A percentile compares a stretch with the other conserved stretches of the same genome.
phyloP scores from a whole-genome alignment of 345 rosid species.

The Ceriops tagal region DNA sequence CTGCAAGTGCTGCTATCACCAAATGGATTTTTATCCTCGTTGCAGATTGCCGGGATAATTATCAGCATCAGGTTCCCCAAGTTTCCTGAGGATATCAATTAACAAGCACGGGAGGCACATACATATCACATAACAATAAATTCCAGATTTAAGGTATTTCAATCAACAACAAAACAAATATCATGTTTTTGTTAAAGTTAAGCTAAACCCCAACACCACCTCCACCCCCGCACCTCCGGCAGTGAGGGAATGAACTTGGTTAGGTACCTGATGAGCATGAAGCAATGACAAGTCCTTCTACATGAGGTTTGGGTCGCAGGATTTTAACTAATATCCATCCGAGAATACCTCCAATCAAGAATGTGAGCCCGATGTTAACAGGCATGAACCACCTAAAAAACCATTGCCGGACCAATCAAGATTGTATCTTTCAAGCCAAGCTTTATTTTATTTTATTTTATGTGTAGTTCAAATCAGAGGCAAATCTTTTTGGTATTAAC shows the following conservation, averaged over 20 bases:
- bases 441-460: too few relatives aligned
- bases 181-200: too few relatives aligned
- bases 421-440: not conserved
- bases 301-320: constrained; percentile 65
- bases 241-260: not conserved
- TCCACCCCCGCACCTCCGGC: not conserved
- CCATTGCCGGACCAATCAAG: not conserved
- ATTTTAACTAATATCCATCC: constrained; percentile 86
- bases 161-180: too few relatives aligned
- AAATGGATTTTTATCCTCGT: constrained; percentile 74
- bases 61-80: constrained; percentile 84
- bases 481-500: too few relatives aligned
- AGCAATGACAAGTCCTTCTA: constrained; percentile 84
- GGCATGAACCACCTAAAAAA: constrained; percentile 95
- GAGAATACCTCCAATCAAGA: constrained; percentile 66
- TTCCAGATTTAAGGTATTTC: too few relatives aligned
- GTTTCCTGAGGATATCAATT: constrained; percentile 44
- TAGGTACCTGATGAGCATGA: constrained; percentile 69
- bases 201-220: too few relatives aligned
- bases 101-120: too few relatives aligned
- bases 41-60: constrained; percentile 76
- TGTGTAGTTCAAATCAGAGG: too few relatives aligned
- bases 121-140: too few relatives aligned
- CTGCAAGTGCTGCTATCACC: constrained; percentile 51
- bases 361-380: constrained; percentile 73